Evolutionary conservation across 768 basidiomycete species (phyloP).

Genomic region (Tulasnella sp.): DNA sequence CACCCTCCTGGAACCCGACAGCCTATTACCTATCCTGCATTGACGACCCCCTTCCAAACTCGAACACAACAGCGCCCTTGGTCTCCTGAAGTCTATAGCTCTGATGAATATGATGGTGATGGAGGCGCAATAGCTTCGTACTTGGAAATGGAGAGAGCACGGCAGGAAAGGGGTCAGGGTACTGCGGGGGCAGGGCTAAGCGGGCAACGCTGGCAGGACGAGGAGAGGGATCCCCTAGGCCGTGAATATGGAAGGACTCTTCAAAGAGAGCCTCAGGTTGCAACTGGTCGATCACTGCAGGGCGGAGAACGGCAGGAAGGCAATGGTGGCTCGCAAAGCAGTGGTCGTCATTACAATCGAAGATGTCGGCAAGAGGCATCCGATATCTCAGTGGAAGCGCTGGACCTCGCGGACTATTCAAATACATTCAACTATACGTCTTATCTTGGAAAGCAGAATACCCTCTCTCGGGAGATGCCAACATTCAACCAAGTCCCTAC

Average conservation of each 20-base stretch:
- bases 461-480: neutral
- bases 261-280: neutral
- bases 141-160: neutral
- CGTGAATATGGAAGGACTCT: neutral
- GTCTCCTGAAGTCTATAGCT: neutral
- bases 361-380: slow-evolving; percentile 34
- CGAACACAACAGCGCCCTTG: neutral
- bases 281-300: neutral
- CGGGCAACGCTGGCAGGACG: neutral
- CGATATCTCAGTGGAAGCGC: slow-evolving; percentile 56
- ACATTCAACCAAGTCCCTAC: neutral
- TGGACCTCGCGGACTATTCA: slow-evolving; percentile 65
- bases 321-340: neutral
- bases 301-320: neutral
- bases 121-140: slow-evolving; percentile 11
- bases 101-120: neutral
- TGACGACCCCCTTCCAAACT: neutral
- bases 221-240: neutral
- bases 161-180: slow-evolving; percentile 14
- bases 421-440: too few relatives aligned
- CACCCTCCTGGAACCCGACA: too few relatives aligned
- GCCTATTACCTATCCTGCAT: too few relatives aligned
- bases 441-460: slow-evolving; percentile 25
- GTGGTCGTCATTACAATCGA: slow-evolving; percentile 1
- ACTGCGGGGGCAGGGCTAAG: neutral